These are phyloP conservation scores for Phaeophleospora eucalypticola DNA, from an alignment of 2,329 filamentous ascomycete genomes.

Conservation along the genomic window DNA sequence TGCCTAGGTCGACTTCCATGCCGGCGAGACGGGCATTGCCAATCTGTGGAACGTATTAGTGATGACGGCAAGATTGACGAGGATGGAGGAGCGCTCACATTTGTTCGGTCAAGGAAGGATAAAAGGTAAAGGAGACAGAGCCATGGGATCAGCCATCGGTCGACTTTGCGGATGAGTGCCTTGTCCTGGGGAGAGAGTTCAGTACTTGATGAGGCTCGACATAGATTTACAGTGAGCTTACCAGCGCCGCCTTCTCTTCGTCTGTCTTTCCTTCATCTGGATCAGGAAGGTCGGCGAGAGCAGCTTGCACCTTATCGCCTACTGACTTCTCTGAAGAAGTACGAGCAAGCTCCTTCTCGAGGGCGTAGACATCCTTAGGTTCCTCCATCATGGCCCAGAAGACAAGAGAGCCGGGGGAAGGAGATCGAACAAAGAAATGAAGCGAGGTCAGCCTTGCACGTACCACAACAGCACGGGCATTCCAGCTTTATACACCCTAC, in stretches of 20 bases:
- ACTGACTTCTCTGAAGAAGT: background rate
- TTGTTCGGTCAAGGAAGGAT: constrained; percentile 75
- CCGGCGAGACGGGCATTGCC: constrained; percentile 61
- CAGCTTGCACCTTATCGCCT: background rate
- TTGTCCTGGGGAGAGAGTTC: too few species aligned
- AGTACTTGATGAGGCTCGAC: too few species aligned
- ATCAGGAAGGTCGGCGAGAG: too few species aligned
- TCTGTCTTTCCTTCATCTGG: background rate
- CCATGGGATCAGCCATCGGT: constrained; percentile 50
- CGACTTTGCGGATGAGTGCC: constrained; percentile 51
- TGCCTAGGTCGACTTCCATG: constrained; percentile 54
- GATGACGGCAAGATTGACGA: too few species aligned
- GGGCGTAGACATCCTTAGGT: background rate
- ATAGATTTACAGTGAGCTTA: too few species aligned
- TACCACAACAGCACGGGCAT: background rate
- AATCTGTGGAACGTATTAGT: too few species aligned
- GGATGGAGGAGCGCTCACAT: too few species aligned
- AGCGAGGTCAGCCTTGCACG: background rate
- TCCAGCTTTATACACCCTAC: background rate
- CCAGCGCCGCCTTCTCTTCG: too few species aligned
- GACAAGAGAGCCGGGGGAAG: background rate
- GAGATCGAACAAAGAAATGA: background rate
- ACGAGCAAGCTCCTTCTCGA: background rate
- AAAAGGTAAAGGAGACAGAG: constrained; percentile 54
- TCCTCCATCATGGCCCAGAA: background rate